Percentiles rank a stretch among this genome's conserved stretches.
These are phyloP conservation scores for Coniophora puteana DNA, from an alignment of 1,284 basidiomycete species.

Conservation along the genomic window DNA sequence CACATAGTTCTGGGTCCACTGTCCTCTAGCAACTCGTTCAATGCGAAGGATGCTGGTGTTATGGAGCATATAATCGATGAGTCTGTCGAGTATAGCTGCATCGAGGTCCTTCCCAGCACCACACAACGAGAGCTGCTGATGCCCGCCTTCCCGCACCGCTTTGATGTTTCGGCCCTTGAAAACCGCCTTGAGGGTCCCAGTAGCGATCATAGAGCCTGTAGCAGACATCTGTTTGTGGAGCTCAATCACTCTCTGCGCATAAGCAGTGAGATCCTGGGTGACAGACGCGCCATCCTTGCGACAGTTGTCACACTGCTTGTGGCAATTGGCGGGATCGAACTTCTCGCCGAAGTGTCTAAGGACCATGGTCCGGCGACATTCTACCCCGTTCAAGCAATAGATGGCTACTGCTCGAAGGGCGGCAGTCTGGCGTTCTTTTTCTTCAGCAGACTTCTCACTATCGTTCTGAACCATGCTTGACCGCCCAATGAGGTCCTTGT, in stretches of 20 bases:
- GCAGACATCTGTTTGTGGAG: conserved; percentile 47
- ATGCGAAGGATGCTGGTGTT: conserved; percentile 36
- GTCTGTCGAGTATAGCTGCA: conserved; percentile 54
- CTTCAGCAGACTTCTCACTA: conserved; percentile 34
- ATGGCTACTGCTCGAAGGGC: conserved; percentile 52
- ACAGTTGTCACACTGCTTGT: conserved; percentile 76
- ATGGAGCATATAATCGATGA: conserved; percentile 51
- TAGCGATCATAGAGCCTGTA: conserved; percentile 37
- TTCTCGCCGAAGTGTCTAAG: conserved; percentile 72
- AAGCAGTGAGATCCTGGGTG: conserved; percentile 48
- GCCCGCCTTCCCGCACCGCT: conserved; percentile 45
- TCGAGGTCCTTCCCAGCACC: conserved; percentile 52
- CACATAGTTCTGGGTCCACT: conserved; percentile 29
- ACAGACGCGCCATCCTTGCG: conserved; percentile 37
- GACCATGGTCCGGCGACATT: conserved; percentile 86
- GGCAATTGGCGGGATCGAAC: conserved; percentile 57
- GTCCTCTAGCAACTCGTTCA: conserved; percentile 32
- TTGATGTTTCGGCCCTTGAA: conserved; percentile 59
- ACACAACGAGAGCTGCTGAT: conserved; percentile 44
- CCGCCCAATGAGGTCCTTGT: conserved; percentile 45
- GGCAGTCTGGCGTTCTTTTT: conserved; percentile 55
- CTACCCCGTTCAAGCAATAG: conserved; percentile 80
- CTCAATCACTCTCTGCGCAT: conserved; percentile 46
- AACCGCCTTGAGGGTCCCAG: conserved; percentile 48
- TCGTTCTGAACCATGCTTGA: conserved; percentile 52